A percentile compares a stretch with the other conserved stretches of the same genome.
phyloP scores from a whole-genome alignment of 164 flowering plant species.

The Nymphaea thermarum region DNA sequence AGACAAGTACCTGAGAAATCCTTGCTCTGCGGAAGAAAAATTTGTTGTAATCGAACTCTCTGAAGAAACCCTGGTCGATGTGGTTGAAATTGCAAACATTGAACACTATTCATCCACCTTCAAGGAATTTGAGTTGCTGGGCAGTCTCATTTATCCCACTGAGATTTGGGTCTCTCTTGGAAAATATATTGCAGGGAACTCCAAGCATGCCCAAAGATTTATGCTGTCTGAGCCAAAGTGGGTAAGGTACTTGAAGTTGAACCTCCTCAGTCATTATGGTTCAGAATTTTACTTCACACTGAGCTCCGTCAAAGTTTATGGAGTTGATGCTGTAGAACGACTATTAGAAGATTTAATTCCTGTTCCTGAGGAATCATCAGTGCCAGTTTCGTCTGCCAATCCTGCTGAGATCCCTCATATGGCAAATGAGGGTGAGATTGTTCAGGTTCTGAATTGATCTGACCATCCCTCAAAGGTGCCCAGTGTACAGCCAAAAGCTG shows the following conservation, averaged over 20 bases:
- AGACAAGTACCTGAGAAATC: conserved; percentile 73
- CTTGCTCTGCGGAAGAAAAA: conserved; percentile 63
- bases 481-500: conserved; percentile 7
- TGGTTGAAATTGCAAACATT: conserved; percentile 70
- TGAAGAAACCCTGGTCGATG: conserved; percentile 70
- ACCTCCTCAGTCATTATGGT: conserved; percentile 65
- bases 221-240: conserved; percentile 68
- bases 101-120: conserved; percentile 83
- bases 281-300: conserved; percentile 77
- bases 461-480: conserved; percentile 16
- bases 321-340: conserved; percentile 66
- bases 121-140: conserved; percentile 61
- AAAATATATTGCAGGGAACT: conserved; percentile 56
- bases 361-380: conserved; percentile 24
- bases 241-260: conserved; percentile 65
- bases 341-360: conserved; percentile 79
- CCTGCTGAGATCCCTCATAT: conserved; percentile 14
- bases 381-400: conserved; percentile 19
- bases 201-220: conserved; percentile 59
- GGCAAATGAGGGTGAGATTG: conserved; percentile 9
- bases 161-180: conserved; percentile 51
- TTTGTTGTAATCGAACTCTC: conserved; percentile 69
- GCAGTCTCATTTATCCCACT: conserved; percentile 66
- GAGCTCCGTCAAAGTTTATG: conserved; percentile 64
- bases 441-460: conserved; percentile 12